Percentiles rank a stretch among this genome's conserved stretches.
Conservation (phyloP, 148 eudicot species). For the Spergularia marina region DNA sequence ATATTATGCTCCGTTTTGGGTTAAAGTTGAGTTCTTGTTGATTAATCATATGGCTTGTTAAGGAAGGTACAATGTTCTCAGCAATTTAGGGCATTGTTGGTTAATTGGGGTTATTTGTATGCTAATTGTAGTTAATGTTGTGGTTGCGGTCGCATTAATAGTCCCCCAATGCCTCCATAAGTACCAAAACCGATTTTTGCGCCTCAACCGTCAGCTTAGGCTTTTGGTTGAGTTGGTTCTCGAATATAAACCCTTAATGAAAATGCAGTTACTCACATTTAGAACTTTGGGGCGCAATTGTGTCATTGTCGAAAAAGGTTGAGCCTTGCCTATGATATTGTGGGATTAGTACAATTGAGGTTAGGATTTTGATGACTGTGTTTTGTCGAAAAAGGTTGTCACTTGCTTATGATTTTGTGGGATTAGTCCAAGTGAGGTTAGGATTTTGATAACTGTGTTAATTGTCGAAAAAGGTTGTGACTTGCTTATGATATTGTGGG, state of each 20-base stretch:
- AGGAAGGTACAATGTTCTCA: not conserved
- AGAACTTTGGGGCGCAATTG: not conserved
- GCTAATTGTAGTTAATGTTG: too few relatives aligned
- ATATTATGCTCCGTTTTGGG: not conserved
- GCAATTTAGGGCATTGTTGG: too few relatives aligned
- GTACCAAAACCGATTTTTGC: too few relatives aligned
- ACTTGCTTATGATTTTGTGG: not conserved
- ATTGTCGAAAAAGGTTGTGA: not conserved
- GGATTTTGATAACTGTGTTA: not conserved
- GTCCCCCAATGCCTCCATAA: too few relatives aligned
- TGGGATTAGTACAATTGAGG: not conserved
- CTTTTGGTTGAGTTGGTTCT: too few relatives aligned
- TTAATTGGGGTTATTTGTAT: too few relatives aligned
- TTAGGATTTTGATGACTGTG: not conserved
- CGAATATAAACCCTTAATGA: too few relatives aligned
- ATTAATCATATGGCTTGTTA: not conserved
- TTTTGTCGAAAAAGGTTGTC: too few relatives aligned
- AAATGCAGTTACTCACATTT: not conserved
- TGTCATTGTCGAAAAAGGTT: not conserved
- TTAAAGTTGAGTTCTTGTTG: not conserved
- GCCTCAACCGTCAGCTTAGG: too few relatives aligned
- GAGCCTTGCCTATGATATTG: not conserved
- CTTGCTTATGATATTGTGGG: constrained; percentile 1
- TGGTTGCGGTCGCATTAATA: too few relatives aligned
- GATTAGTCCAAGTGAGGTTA: not conserved